Conservation (phyloP, 2,329 filamentous ascomycete genomes). For the Shiraia bambusicola region DNA sequence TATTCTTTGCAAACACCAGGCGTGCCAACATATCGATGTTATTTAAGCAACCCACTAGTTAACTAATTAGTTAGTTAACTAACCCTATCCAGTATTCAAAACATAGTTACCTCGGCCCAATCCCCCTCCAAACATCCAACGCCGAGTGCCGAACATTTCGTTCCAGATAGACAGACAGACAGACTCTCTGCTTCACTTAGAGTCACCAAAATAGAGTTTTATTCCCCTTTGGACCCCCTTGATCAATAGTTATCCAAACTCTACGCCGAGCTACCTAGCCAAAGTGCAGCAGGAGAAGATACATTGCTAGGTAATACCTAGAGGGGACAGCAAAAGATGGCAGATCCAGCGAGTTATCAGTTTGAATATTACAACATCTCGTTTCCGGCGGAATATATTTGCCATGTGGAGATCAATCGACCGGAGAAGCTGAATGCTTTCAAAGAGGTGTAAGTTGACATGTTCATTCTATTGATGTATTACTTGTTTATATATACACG, state of each 20-base stretch:
- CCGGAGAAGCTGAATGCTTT: conserved; percentile 88
- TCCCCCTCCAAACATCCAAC: conserved; percentile 8
- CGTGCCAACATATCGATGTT: no score
- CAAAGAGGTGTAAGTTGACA: conserved; percentile 58
- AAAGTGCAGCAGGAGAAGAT: no score
- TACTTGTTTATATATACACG: neutral
- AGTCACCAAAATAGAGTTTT: no score
- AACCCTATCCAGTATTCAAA: conserved; percentile 6
- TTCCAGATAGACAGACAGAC: no score
- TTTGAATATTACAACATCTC: conserved; percentile 73
- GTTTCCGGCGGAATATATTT: conserved; percentile 71
- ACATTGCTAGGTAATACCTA: no score
- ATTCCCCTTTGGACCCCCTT: no score
- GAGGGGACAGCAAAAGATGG: conserved; percentile 17
- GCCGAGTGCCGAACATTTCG: conserved; percentile 8
- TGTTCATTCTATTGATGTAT: neutral
- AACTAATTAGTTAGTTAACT: no score
- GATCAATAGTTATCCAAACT: no score
- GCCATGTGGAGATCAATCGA: conserved; percentile 90
- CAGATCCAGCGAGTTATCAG: conserved; percentile 34
- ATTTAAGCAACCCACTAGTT: neutral
- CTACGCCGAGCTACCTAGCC: no score
- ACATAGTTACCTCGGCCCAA: conserved; percentile 14
- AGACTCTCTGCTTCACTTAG: no score
- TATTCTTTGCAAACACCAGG: no score